A percentile compares a stretch with the other conserved stretches of the same genome.
Conservation (phyloP, 495 filamentous ascomycete species). For the Talaromyces ruber region DNA sequence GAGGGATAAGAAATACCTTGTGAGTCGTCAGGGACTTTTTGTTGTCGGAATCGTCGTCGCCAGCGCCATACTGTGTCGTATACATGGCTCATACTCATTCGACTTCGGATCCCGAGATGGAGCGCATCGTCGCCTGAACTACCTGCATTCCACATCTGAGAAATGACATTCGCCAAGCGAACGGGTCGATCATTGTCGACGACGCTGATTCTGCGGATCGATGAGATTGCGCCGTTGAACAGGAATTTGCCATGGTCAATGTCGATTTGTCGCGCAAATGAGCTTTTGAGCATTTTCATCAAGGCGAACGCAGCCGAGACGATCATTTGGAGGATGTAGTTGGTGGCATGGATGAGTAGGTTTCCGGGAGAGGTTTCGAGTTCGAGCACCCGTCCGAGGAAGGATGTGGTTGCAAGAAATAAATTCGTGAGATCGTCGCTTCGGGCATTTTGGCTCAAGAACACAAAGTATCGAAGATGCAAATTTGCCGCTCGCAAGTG, state of each 20-base stretch:
- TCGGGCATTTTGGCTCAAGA: slow-evolving; percentile 49
- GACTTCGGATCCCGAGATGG: slow-evolving; percentile 37
- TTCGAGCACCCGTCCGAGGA: slow-evolving; percentile 36
- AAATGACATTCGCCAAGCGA: slow-evolving; percentile 36
- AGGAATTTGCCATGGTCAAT: slow-evolving; percentile 66
- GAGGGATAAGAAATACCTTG: slow-evolving; percentile 25
- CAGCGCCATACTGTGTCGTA: slow-evolving; percentile 43
- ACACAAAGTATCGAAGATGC: slow-evolving; percentile 38
- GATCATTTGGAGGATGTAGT: slow-evolving; percentile 91
- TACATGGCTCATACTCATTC: slow-evolving; percentile 45
- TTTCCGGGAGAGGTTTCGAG: slow-evolving; percentile 39
- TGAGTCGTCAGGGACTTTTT: slow-evolving; percentile 31
- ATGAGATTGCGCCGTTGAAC: slow-evolving; percentile 69
- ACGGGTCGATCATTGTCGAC: slow-evolving; percentile 76
- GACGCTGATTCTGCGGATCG: slow-evolving; percentile 72
- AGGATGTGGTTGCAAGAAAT: slow-evolving; percentile 50
- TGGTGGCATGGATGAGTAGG: slow-evolving; percentile 65
- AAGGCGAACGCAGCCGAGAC: slow-evolving; percentile 80
- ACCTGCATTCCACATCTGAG: slow-evolving; percentile 42
- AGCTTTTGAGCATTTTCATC: slow-evolving; percentile 78
- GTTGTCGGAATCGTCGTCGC: slow-evolving; percentile 36
- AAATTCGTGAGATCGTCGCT: slow-evolving; percentile 61
- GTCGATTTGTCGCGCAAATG: slow-evolving; percentile 57
- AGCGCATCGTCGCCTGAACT: slow-evolving; percentile 28
- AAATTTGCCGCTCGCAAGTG: slow-evolving; percentile 38